phyloP scores from a whole-genome alignment of 2,329 filamentous ascomycete species.

The Colletotrichum liaoningense region DNA sequence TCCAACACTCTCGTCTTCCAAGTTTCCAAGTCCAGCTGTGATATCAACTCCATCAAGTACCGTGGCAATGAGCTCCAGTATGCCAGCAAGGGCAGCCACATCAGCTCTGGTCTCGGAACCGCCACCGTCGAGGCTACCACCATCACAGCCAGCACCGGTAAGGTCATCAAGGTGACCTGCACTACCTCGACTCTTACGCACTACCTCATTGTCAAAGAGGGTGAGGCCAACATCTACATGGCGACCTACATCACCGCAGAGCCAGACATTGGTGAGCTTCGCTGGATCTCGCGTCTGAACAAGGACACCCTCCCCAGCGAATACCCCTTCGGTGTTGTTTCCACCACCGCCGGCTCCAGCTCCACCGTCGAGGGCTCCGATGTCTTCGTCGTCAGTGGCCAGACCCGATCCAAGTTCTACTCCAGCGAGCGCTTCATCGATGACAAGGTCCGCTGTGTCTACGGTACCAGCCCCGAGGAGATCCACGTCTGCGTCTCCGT shows the following conservation, averaged over 20 bases:
- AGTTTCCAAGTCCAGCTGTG: conserved; percentile 65
- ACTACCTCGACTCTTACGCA: conserved; percentile 70
- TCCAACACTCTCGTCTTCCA: conserved; percentile 62
- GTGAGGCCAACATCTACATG: conserved; percentile 70
- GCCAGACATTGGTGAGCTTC: conserved; percentile 68
- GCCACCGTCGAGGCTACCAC: conserved; percentile 63
- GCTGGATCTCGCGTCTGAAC: conserved; percentile 72
- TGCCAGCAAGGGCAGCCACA: conserved; percentile 61
- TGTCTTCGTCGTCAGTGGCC: conserved; percentile 68
- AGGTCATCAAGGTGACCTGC: conserved; percentile 72
- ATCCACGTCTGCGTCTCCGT: conserved; percentile 72
- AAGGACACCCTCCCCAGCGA: conserved; percentile 61
- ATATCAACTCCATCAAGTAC: conserved; percentile 73
- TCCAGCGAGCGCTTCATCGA: conserved; percentile 78
- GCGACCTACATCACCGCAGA: conserved; percentile 71
- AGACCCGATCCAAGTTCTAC: conserved; percentile 78
- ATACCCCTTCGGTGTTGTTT: conserved; percentile 65
- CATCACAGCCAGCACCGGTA: conserved; percentile 44
- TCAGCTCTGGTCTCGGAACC: conserved; percentile 68
- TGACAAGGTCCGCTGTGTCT: conserved; percentile 72
- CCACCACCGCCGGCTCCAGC: conserved; percentile 63
- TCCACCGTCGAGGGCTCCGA: conserved; percentile 68
- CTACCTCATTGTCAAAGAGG: conserved; percentile 70
- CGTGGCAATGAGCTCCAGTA: conserved; percentile 71
- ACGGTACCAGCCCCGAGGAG: conserved; percentile 53